These are phyloP conservation scores for Tricholoma flavovirens DNA, from an alignment of 768 basidiomycete species.

Conservation along the genomic window DNA sequence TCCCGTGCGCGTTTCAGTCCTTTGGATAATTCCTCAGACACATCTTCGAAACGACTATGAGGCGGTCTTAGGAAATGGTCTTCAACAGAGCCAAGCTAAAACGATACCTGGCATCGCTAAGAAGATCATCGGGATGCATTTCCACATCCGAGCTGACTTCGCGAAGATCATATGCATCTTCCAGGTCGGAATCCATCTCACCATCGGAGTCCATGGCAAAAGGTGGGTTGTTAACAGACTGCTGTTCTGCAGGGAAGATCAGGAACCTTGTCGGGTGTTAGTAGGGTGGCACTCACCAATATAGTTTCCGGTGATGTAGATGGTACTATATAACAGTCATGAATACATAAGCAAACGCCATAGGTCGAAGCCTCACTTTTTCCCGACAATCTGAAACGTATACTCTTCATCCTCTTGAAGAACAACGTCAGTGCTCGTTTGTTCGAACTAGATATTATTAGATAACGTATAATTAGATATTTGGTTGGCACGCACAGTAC, in stretches of 20 bases:
- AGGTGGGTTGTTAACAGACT: conserved; percentile 40
- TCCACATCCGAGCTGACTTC: conserved; percentile 85
- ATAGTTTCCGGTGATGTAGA: conserved; percentile 83
- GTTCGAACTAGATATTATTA: conserved; percentile 57
- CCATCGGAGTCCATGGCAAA: conserved; percentile 35
- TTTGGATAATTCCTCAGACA: conserved; percentile 43
- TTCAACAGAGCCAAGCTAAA: neutral
- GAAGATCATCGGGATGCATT: conserved; percentile 56
- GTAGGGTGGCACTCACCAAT: conserved; percentile 44
- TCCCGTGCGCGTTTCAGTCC: conserved; percentile 68
- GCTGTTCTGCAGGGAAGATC: conserved; percentile 41
- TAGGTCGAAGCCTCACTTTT: conserved; percentile 53
- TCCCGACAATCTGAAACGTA: conserved; percentile 66
- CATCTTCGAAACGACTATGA: conserved; percentile 69
- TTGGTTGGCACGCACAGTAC: conserved; percentile 52
- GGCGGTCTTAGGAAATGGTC: neutral
- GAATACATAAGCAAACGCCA: neutral
- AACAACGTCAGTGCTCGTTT: conserved; percentile 62
- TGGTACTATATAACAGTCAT: conserved; percentile 35
- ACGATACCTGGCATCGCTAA: conserved; percentile 49
- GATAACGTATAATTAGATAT: neutral
- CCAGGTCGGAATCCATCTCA: conserved; percentile 51
- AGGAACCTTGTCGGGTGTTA: neutral
- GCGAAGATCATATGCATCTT: conserved; percentile 50
- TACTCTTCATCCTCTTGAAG: conserved; percentile 64